Evolutionary conservation across 495 filamentous ascomycete species (phyloP), one percentile per base, ranked within the genome.

Genomic region (Podospora comata): DNA sequence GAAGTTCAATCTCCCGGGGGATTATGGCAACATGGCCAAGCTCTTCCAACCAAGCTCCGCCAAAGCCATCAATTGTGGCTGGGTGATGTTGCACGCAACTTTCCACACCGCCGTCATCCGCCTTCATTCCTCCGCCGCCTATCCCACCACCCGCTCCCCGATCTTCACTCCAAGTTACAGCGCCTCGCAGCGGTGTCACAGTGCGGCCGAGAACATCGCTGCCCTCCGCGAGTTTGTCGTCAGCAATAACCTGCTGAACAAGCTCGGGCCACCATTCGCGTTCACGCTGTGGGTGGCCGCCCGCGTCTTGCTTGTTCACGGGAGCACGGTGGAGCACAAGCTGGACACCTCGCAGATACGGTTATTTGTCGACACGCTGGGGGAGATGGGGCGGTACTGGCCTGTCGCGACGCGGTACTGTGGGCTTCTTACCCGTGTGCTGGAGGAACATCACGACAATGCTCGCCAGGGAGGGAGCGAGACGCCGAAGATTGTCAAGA

Each of bases 201-300:
- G 86, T 9, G 92, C 93, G 4, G 93, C 94, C 26, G 91, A 96
- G 72, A 93, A 92, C 72, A 92, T 96, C 58, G 83, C 89, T 48
- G 89, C 89, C 0, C 84, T 96, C 1, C 89, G 89, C 39, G 87
- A 87, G 28, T 91, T 91, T 73, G 91, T 94, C 16, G 84, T 89
- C 34, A 84, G 85, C 53, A 88, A 92, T 70, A 85, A 85, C 69
- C 85, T 95, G 75, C 82, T 97, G 19, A 84, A 85, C 61, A 92
- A 93, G 72, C 87, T 97, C 16, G 93, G 93, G 0, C 92, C 92
- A 1, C 92, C 92, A 0, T 96, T 96, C 72, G 91, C 92, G 16
- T 97, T 96, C 75, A 91, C 91, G 2, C 81, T 97, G 39, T 97
- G 93, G 93, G 93, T 96, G 30, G 92, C 91, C n/a, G 92, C 93